Conservation (phyloP, 495 filamentous ascomycete genomes). For the Penicillium dipodomyicola region DNA sequence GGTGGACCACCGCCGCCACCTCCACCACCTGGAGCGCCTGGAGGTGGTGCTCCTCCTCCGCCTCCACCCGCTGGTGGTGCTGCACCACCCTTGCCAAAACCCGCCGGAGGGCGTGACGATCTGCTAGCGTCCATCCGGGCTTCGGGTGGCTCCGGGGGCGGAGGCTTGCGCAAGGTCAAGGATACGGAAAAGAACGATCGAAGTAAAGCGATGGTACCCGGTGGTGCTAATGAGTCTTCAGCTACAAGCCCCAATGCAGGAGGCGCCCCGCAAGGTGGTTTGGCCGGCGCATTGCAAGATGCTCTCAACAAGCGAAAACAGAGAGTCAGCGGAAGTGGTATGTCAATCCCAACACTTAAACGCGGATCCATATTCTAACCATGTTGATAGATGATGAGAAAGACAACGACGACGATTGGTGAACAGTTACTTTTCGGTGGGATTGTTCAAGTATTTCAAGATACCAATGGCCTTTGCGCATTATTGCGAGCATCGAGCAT, state of each 20-base stretch:
- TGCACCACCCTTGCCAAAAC: slow-evolving; percentile 54
- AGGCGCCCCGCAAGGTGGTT: slow-evolving; percentile 57
- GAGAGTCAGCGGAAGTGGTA: slow-evolving; percentile 89
- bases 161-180: slow-evolving; percentile 76
- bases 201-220: slow-evolving; percentile 68
- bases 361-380: slow-evolving; percentile 19
- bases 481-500: slow-evolving; percentile 25
- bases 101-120: slow-evolving; percentile 55
- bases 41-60: slow-evolving; percentile 60
- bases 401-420: slow-evolving; percentile 76
- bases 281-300: slow-evolving; percentile 79
- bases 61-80: slow-evolving; percentile 65
- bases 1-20: slow-evolving; percentile 51
- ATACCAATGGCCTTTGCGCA: slow-evolving; percentile 23
- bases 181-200: slow-evolving; percentile 75
- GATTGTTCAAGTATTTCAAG: slow-evolving; percentile 17
- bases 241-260: slow-evolving; percentile 49
- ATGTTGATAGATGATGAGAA: slow-evolving; percentile 68
- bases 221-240: slow-evolving; percentile 51
- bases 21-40: slow-evolving; percentile 37
- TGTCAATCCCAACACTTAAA: slow-evolving; percentile 36
- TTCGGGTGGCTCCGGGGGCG: slow-evolving; percentile 66
- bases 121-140: slow-evolving; percentile 80
- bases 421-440: slow-evolving; percentile 19
- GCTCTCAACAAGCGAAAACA: slow-evolving; percentile 77